These are phyloP conservation scores for Helotiales sp. DNA, from an alignment of 2,329 filamentous ascomycete genomes.

Conservation along the genomic window DNA sequence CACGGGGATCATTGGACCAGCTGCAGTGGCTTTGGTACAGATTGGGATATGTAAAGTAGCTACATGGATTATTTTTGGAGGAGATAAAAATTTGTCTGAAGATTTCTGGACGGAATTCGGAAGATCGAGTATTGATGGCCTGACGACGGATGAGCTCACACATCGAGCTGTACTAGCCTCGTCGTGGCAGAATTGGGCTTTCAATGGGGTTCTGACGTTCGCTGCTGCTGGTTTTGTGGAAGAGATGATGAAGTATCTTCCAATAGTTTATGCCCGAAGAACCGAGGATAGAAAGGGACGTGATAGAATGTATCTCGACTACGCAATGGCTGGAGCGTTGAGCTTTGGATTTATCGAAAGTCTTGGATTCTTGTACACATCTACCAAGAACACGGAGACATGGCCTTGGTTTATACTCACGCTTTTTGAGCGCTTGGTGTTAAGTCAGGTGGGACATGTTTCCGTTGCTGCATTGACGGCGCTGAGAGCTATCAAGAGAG, in stretches of 20 bases:
- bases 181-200: slow-evolving; percentile 13
- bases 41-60: not conserved
- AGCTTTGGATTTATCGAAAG: slow-evolving; percentile 12
- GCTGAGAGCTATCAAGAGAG: slow-evolving; percentile 10
- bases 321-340: slow-evolving; percentile 10
- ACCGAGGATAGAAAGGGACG: not conserved
- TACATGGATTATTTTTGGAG: not conserved
- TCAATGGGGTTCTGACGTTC: slow-evolving; percentile 6
- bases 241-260: slow-evolving; percentile 15
- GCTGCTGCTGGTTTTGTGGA: slow-evolving; percentile 6
- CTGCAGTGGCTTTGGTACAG: not conserved
- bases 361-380: slow-evolving; percentile 9
- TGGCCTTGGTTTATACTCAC: slow-evolving; percentile 2
- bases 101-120: slow-evolving; percentile 11
- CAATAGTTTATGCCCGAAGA: slow-evolving; percentile 8
- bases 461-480: slow-evolving; percentile 11
- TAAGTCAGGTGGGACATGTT: slow-evolving; percentile 10
- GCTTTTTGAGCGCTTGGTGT: slow-evolving; percentile 4
- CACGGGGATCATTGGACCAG: slow-evolving; percentile 7
- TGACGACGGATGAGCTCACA: not conserved
- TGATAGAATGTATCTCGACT: slow-evolving; percentile 14
- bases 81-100: not conserved
- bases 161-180: slow-evolving; percentile 1
- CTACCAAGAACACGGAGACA: not conserved
- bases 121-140: not conserved